Percentiles rank a stretch among this genome's conserved stretches.
Conservation (phyloP, 1,284 basidiomycete genomes). For the Neonothopanus nambi region DNA sequence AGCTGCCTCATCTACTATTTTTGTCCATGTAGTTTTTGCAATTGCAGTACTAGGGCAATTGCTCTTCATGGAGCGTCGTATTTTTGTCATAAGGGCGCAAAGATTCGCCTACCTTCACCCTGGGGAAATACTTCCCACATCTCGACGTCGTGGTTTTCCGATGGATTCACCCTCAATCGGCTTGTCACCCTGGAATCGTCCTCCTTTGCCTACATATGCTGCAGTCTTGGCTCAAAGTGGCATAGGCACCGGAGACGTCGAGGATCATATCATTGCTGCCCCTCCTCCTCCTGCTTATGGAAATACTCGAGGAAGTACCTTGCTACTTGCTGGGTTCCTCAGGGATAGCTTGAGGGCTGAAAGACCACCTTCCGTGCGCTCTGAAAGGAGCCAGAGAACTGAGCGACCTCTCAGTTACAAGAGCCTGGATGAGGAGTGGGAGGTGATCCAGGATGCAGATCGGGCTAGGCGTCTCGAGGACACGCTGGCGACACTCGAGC, state of each 20-base stretch:
- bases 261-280: slow-evolving; percentile 63
- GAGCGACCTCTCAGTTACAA: slow-evolving; percentile 52
- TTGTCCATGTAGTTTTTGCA: slow-evolving; percentile 60
- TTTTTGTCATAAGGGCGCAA: slow-evolving; percentile 65
- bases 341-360: slow-evolving; percentile 47
- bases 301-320: slow-evolving; percentile 64
- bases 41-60: slow-evolving; percentile 50
- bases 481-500: slow-evolving; percentile 53
- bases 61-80: slow-evolving; percentile 61
- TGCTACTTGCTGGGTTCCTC: slow-evolving; percentile 58
- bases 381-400: slow-evolving; percentile 29
- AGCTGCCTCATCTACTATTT: slow-evolving; percentile 40
- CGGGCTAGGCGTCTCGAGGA: slow-evolving; percentile 55
- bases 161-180: slow-evolving; percentile 38
- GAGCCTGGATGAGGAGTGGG: slow-evolving; percentile 58
- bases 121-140: slow-evolving; percentile 51
- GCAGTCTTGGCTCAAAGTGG: slow-evolving; percentile 68
- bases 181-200: slow-evolving; percentile 69
- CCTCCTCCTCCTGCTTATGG: slow-evolving; percentile 74
- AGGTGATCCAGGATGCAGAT: slow-evolving; percentile 52
- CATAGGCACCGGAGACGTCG: slow-evolving; percentile 71
- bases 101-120: slow-evolving; percentile 60
- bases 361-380: slow-evolving; percentile 38
- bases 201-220: slow-evolving; percentile 69
- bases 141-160: slow-evolving; percentile 31